Conservation (phyloP, 2,329 filamentous ascomycete species). For the Macroventuria anomochaeta region DNA sequence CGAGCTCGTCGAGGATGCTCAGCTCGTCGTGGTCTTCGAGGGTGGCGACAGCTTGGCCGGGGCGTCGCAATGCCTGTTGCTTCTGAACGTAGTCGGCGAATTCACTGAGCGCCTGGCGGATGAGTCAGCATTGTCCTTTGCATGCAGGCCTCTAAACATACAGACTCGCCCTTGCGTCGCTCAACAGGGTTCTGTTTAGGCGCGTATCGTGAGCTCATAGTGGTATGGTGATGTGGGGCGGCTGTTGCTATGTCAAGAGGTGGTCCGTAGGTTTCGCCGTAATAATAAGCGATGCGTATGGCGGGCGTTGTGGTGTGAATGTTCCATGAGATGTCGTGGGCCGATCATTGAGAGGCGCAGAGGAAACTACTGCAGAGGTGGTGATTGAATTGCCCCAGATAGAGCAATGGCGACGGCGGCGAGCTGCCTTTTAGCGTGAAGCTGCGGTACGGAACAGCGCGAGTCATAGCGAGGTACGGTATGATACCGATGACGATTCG, state of each 20-base stretch:
- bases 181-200: slow-evolving; percentile 74
- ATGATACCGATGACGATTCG: slow-evolving; percentile 20
- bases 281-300: slow-evolving; percentile 31
- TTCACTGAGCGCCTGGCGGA: slow-evolving; percentile 77
- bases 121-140: background rate
- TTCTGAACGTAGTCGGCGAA: slow-evolving; percentile 98
- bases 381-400: slow-evolving; percentile 16
- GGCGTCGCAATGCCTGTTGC: slow-evolving; percentile 75
- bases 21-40: slow-evolving; percentile 83
- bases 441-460: slow-evolving; percentile 1
- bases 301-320: slow-evolving; percentile 25
- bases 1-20: slow-evolving; percentile 82
- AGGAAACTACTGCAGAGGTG: slow-evolving; percentile 17
- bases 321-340: slow-evolving; percentile 44
- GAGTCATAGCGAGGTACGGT: slow-evolving; percentile 17
- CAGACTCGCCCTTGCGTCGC: slow-evolving; percentile 84
- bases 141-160: slow-evolving; percentile 51
- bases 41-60: slow-evolving; percentile 44
- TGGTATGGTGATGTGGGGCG: slow-evolving; percentile 19
- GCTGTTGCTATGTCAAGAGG: slow-evolving; percentile 26
- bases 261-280: slow-evolving; percentile 31
- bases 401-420: slow-evolving; percentile 9
- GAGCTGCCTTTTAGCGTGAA: slow-evolving; percentile 17
- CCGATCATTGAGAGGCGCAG: slow-evolving; percentile 39
- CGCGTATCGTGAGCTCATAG: slow-evolving; percentile 48